phyloP scores from a whole-genome alignment of 306 rosid species.

The Betula pendula region DNA sequence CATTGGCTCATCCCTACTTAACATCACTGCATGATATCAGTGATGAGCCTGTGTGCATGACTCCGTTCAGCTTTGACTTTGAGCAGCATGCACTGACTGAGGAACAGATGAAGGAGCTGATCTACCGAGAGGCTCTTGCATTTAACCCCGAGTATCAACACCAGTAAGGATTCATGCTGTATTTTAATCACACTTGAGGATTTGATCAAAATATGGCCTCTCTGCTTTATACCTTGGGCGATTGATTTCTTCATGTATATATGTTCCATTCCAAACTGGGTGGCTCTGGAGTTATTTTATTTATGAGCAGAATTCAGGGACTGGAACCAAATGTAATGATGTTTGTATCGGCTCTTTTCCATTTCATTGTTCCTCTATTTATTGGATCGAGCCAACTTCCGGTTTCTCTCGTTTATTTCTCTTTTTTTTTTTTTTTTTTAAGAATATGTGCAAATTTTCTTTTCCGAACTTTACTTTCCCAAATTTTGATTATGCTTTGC shows the following conservation, averaged over 20 bases:
- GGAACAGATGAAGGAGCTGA: constrained; percentile 96
- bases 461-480: no score
- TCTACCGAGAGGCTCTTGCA: constrained; percentile 90
- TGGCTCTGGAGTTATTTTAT: constrained; percentile 44
- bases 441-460: not conserved
- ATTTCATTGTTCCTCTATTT: constrained; percentile 34
- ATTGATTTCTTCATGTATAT: constrained; percentile 50
- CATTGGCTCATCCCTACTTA: constrained; percentile 89
- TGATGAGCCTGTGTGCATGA: constrained; percentile 94
- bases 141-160: constrained; percentile 88
- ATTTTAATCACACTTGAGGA: no score
- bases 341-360: constrained; percentile 40
- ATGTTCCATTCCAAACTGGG: constrained; percentile 55
- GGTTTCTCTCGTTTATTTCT: constrained; percentile 10
- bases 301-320: constrained; percentile 37
- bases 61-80: constrained; percentile 95
- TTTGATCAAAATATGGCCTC: constrained; percentile 16
- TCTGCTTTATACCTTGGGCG: no score
- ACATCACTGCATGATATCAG: constrained; percentile 97
- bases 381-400: constrained; percentile 38
- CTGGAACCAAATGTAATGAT: constrained; percentile 37
- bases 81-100: constrained; percentile 93
- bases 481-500: not conserved
- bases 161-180: no score
- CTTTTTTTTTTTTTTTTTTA: not conserved